Evolutionary conservation across 1,284 basidiomycete species (phyloP), one percentile per base, ranked within the genome.

Genomic region (Sporisorium iseilematis-ciliati): DNA sequence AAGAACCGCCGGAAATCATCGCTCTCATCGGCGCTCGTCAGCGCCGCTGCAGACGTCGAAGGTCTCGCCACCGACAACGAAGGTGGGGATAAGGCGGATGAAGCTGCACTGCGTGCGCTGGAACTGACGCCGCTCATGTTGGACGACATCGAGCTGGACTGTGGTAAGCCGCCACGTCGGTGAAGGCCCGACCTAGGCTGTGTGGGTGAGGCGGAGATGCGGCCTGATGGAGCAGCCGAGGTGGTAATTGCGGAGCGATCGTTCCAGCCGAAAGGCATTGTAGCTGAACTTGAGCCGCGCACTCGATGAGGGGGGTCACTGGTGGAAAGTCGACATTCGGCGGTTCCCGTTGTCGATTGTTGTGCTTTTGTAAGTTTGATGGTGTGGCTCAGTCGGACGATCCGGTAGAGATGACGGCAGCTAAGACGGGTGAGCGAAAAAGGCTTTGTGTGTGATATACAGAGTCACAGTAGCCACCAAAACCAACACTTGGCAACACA

Each of bases 1-100:
- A 68, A 41, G 25, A 68, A 67, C 41, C 56, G 57, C 8, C 58
- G 63, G 43, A 67, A 70, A 48, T 75, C 67, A 57, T 71, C 65
- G 49, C 54, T 70, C 41, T 67, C 65, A 21, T 72, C 62, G 8
- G 65, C 29, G 23, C 57, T 72, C 18, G 56, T 62, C 14, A 68
- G 45, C 0, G 74, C 68, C 0, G 74, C 68, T 7, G 69, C 62
- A 5, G 69, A 65, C 8, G 61, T 62, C 21, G 74, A 57, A 21
- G 69, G 53, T 21, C 63, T 76, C 11, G 57, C 20, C 8, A 69
- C n/a, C 1, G 68, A 56, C 10, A 71, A 29, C 4, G 16, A 7
- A 38, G 50, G 6, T 64, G 61, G 1, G n/a, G n/a, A n/a, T n/a
- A n/a, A n/a, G n/a, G 67, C 60, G 16, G 20, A 56, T 23, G 68